Base-by-base conservation (phyloP, 2,329 filamentous ascomycete genomes). In the Elsinoe necatrix region DNA sequence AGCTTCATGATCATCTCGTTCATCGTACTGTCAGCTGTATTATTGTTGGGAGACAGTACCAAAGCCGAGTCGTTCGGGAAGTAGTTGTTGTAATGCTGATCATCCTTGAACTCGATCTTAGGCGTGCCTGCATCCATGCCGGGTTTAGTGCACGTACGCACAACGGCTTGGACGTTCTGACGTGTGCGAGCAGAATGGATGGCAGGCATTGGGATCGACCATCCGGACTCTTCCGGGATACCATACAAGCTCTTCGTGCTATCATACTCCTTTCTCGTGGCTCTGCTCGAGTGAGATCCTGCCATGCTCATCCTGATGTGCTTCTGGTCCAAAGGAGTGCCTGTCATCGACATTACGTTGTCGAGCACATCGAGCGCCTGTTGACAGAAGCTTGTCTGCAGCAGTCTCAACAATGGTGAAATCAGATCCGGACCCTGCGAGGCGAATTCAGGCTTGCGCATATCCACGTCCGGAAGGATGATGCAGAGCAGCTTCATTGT, bases 271-370 rank as follows among this genome's bases (percentile, higher is more conserved):
- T 96, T 97, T 50, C 89, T 85, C 51, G 93, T 86, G 0, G 86
- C 83, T 63, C 87, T 86, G 56, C 69, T 77, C 0, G 90, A 93
- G 1, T 90, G 89, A 1, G 87, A 85, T 11, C 88, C 86, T 4
- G 90, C 91, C 89, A 98, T 96, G 71, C 92, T 97, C 95, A 98
- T 98, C 37, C 93, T 84, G 58, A 98, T 75, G 67, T 97, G 90
- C 64, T 96, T 89, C 64, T 88, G 89, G 70, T 97, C 93, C 80
- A 95, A 89, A 1, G 92, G 87, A 29, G 73, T 76, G 3, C 89
- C 87, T 0, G 90, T 90, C 76, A 97, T 92, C 25, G 87, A 89
- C 81, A 96, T 95, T 64, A 97, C 93, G 61, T 92, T 88, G 69
- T 98, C 93, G 58, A 98, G 76, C 0, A 98, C 92, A 62, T 89